Evolutionary conservation across 345 rosid species (phyloP).

Genomic region (Murraya paniculata): DNA sequence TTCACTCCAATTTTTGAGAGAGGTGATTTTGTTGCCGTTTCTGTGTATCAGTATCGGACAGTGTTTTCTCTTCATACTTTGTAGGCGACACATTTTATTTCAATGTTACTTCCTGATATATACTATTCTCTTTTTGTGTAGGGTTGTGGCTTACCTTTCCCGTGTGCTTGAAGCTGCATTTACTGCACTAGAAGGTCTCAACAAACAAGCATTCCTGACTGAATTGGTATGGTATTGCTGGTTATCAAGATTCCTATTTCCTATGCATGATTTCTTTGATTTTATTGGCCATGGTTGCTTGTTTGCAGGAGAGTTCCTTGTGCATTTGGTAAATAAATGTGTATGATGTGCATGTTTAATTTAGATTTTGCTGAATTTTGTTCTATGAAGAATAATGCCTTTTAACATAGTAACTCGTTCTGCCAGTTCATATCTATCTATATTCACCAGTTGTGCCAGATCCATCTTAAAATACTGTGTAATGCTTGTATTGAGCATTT

Average conservation of each 20-base stretch:
- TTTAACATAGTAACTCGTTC: neutral
- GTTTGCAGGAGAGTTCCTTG: neutral
- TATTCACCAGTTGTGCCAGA: neutral
- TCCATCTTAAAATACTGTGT: neutral
- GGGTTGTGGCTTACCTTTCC: slow-evolving; percentile 96
- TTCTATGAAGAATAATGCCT: neutral
- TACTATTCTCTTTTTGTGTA: slow-evolving; percentile 24
- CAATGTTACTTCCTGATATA: neutral
- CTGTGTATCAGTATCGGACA: neutral
- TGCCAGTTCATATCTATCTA: neutral
- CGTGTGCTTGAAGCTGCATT: slow-evolving; percentile 96
- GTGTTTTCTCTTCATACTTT: neutral
- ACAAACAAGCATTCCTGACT: slow-evolving; percentile 95
- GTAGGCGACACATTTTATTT: neutral
- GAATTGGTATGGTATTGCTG: slow-evolving; percentile 65
- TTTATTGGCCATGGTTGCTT: neutral
- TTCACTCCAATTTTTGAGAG: neutral
- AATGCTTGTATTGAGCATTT: neutral
- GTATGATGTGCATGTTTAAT: neutral
- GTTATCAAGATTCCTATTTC: slow-evolving; percentile 11
- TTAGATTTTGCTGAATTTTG: neutral
- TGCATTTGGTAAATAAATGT: slow-evolving; percentile 1
- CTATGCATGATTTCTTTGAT: neutral
- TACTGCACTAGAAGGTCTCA: slow-evolving; percentile 94
- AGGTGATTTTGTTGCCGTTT: neutral